Conservation (phyloP, 345 rosid species). For the Turritis glabra region DNA sequence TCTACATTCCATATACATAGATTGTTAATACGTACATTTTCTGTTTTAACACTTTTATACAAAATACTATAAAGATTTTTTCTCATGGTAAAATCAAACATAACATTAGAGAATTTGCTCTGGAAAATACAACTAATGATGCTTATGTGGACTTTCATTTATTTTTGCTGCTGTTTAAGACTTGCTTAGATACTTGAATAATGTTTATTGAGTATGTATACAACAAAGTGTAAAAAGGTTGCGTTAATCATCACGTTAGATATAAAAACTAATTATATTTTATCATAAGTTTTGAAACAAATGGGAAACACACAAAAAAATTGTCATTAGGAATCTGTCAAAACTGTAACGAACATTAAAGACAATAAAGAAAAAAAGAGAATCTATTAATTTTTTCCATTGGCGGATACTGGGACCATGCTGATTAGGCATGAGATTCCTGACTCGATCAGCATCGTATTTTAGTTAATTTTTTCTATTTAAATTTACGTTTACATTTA, state of each 20-base stretch:
- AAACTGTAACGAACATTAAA: slow-evolving; percentile 19
- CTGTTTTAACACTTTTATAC: background rate
- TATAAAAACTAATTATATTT: background rate
- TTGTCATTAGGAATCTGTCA: slow-evolving; percentile 26
- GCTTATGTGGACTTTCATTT: background rate
- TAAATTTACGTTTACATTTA: background rate
- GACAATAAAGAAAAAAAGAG: background rate
- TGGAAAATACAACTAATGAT: background rate
- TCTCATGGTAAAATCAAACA: background rate
- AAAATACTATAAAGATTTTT: background rate
- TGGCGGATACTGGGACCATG: slow-evolving; percentile 35
- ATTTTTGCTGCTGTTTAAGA: background rate
- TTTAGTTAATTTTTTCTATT: background rate
- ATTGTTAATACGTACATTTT: background rate
- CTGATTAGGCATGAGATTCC: slow-evolving; percentile 40
- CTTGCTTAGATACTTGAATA: background rate
- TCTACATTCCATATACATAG: background rate
- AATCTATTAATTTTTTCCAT: background rate
- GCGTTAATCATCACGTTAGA: background rate
- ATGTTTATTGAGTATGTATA: slow-evolving; percentile 15
- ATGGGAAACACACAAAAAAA: slow-evolving; percentile 17
- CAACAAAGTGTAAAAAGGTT: slow-evolving; percentile 9
- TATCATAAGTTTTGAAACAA: background rate
- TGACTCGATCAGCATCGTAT: slow-evolving; percentile 30
- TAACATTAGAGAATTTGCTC: background rate